Conservation (phyloP, 2,329 filamentous ascomycete species). For the Fusarium sororula region DNA sequence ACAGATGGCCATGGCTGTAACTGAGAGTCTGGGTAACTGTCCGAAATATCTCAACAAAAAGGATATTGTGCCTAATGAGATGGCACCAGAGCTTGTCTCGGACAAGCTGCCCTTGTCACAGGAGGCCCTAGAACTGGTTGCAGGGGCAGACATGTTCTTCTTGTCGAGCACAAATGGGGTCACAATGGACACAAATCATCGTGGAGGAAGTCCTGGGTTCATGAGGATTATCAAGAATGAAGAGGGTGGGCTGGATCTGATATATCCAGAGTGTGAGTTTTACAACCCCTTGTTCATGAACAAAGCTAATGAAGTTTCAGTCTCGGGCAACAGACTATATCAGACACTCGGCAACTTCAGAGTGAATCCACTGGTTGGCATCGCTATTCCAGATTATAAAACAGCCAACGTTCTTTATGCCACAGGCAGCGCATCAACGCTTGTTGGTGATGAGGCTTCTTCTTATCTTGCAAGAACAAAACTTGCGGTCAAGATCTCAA, state of each 20-base stretch:
- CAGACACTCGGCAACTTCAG: constrained; percentile 83
- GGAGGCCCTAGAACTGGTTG: constrained; percentile 67
- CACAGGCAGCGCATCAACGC: constrained; percentile 73
- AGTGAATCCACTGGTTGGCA: constrained; percentile 71
- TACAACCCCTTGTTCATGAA: not conserved
- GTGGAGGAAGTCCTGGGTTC: constrained; percentile 80
- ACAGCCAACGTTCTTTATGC: constrained; percentile 78
- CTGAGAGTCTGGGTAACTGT: constrained; percentile 82
- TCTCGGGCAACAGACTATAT: constrained; percentile 84
- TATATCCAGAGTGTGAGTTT: constrained; percentile 76
- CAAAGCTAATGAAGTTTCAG: constrained; percentile 37
- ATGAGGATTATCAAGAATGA: constrained; percentile 71
- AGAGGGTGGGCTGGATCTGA: constrained; percentile 58
- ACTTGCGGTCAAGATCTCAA: constrained; percentile 74
- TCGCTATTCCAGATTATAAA: constrained; percentile 78
- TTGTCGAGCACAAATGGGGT: constrained; percentile 71
- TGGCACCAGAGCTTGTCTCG: constrained; percentile 60
- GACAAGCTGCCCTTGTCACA: constrained; percentile 56
- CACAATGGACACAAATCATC: constrained; percentile 86
- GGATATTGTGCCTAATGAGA: constrained; percentile 59
- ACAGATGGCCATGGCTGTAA: constrained; percentile 72
- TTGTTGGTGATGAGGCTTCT: constrained; percentile 71
- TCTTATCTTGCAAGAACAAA: constrained; percentile 73
- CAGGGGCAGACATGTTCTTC: constrained; percentile 79
- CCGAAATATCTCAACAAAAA: constrained; percentile 89